Conservation (phyloP, 345 rosid species). For the Xanthoceras sorbifolium region DNA sequence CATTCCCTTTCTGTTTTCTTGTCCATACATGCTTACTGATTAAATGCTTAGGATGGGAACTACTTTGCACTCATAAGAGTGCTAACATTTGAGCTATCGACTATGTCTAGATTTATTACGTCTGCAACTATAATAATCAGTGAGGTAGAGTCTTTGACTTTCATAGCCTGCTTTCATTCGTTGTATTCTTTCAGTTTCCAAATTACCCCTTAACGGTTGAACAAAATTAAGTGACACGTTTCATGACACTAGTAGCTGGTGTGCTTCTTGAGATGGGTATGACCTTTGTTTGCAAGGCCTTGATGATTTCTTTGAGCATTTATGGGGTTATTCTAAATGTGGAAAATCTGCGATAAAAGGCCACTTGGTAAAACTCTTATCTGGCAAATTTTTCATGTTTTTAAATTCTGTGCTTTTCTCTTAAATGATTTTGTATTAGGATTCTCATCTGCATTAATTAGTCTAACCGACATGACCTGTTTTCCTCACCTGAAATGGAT, state of each 20-base stretch:
- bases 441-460: conserved; percentile 24
- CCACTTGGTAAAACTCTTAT: conserved; percentile 10
- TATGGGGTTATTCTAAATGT: conserved; percentile 18
- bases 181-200: conserved; percentile 19
- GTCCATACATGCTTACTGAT: not conserved
- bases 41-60: not conserved
- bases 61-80: not conserved
- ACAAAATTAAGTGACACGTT: conserved; percentile 13
- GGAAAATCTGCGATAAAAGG: conserved; percentile 6
- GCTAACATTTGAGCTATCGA: not conserved
- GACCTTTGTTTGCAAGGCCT: conserved; percentile 18
- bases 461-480: conserved; percentile 17
- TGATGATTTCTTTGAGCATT: conserved; percentile 18
- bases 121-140: not conserved
- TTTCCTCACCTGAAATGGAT: conserved; percentile 10
- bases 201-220: conserved; percentile 14
- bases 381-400: conserved; percentile 23
- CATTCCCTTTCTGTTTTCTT: not conserved
- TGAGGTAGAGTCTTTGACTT: not conserved
- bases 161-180: conserved; percentile 6
- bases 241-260: conserved; percentile 7
- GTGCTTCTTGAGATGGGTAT: not conserved
- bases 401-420: conserved; percentile 1
- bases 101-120: not conserved
- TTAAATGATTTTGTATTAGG: conserved; percentile 22